A percentile compares a stretch with the other conserved stretches of the same genome.
These are phyloP conservation scores for Phytopythium vexans DNA, from an alignment of 352 stramenopile species.

Conservation along the genomic window DNA sequence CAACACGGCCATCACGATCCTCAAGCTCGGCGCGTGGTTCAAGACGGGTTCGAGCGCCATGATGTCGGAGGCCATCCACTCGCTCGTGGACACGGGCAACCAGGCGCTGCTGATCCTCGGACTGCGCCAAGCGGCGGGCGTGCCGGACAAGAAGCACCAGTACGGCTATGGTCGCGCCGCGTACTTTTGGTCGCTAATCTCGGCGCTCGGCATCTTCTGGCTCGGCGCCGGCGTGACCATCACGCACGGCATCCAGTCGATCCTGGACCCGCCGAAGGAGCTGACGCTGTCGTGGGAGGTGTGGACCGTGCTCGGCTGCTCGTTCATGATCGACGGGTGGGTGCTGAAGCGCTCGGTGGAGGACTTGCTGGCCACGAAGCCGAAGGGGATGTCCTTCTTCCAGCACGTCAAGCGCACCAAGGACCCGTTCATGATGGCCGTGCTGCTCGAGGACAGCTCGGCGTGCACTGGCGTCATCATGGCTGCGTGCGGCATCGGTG, in stretches of 20 bases:
- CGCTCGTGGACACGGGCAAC: constrained; percentile 96
- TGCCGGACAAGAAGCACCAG: constrained; percentile 93
- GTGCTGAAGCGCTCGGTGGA: constrained; percentile 92
- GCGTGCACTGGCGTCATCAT: constrained; percentile 97
- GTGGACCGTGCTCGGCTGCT: constrained; percentile 94
- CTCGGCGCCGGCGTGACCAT: constrained; percentile 94
- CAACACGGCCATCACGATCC: constrained; percentile 93
- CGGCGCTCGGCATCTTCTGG: constrained; percentile 98
- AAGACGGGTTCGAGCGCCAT: constrained; percentile 95
- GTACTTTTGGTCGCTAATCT: constrained; percentile 99
- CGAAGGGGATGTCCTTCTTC: constrained; percentile 62
- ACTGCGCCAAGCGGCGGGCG: constrained; percentile 76
- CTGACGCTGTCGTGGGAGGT: constrained; percentile 85
- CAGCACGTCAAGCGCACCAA: constrained; percentile 76
- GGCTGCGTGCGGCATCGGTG: constrained; percentile 91
- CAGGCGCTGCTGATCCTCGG: constrained; percentile 90
- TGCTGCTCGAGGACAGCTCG: constrained; percentile 96
- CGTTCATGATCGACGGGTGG: constrained; percentile 95
- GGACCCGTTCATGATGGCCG: constrained; percentile 96
- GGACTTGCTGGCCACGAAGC: constrained; percentile 80
- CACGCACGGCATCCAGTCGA: constrained; percentile 88
- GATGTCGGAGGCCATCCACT: constrained; percentile 97
- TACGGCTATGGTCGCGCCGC: constrained; percentile 97
- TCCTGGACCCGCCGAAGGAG: constrained; percentile 64
- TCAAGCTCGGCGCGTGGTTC: constrained; percentile 68